Percentiles rank a stretch among this genome's conserved stretches.
Conservation (phyloP, 768 basidiomycete genomes). For the Phylloporus sp. region DNA sequence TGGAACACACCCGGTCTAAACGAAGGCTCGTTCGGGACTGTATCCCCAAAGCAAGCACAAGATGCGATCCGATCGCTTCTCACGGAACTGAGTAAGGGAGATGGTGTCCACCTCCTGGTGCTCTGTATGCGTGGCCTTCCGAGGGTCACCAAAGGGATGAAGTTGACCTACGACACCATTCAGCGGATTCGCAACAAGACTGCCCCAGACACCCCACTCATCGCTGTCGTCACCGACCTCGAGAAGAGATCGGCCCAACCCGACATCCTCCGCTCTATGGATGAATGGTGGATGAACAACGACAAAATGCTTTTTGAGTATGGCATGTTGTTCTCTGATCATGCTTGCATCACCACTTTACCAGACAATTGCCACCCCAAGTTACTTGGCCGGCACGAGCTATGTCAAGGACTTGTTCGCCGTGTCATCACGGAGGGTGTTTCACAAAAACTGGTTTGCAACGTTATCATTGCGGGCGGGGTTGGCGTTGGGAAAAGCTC, state of each 20-base stretch:
- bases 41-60: conserved; percentile 20
- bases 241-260: conserved; percentile 22
- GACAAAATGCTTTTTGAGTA: conserved; percentile 19
- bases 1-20: conserved; percentile 32
- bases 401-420: conserved; percentile 15
- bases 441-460: conserved; percentile 18
- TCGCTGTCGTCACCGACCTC: conserved; percentile 31
- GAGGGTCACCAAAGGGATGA: conserved; percentile 23
- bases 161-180: conserved; percentile 24
- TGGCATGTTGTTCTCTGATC: conserved; percentile 31
- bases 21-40: conserved; percentile 22
- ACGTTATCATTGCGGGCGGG: conserved; percentile 23
- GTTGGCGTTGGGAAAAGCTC: conserved; percentile 29
- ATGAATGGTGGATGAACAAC: conserved; percentile 39
- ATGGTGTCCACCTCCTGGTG: conserved; percentile 22
- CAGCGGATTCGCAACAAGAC: conserved; percentile 16
- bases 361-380: conserved; percentile 22
- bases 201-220: conserved; percentile 17
- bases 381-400: conserved; percentile 13
- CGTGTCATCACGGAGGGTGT: conserved; percentile 15
- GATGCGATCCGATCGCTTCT: conserved; percentile 25
- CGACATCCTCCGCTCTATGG: conserved; percentile 26
- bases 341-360: no score
- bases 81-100: conserved; percentile 16
- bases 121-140: conserved; percentile 27